Percentiles rank a stretch among this genome's conserved stretches.
phyloP scores from a whole-genome alignment of 1,284 basidiomycete genomes.

The Moesziomyces aphidis region DNA sequence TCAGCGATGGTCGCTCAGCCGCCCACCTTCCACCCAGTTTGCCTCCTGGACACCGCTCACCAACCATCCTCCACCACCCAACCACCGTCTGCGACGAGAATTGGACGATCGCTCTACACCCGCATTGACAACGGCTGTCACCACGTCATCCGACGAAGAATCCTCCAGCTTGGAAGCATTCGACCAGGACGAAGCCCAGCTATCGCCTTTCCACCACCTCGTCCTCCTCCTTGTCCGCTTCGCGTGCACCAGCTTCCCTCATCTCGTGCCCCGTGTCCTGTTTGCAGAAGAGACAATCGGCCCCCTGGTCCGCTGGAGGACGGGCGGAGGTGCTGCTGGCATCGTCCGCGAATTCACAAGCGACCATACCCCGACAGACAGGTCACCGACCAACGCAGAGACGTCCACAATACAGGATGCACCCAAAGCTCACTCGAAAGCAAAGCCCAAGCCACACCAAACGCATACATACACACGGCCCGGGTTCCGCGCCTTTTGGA shows the following conservation, averaged over 20 bases:
- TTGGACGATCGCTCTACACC: not conserved
- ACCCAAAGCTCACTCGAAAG: constrained; percentile 1
- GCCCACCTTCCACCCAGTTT: constrained; percentile 20
- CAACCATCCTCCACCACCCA: not conserved
- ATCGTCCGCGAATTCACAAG: constrained; percentile 53
- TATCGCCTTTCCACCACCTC: constrained; percentile 63
- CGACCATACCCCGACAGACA: constrained; percentile 4
- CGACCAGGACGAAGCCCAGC: constrained; percentile 30
- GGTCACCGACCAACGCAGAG: not conserved
- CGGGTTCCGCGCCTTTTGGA: constrained; percentile 62
- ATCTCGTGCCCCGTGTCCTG: constrained; percentile 61
- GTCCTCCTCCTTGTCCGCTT: constrained; percentile 59
- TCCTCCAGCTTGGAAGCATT: constrained; percentile 9
- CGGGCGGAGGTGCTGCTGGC: constrained; percentile 57
- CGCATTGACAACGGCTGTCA: not conserved
- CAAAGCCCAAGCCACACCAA: constrained; percentile 1
- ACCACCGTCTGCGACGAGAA: not conserved
- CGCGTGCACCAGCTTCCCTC: constrained; percentile 62
- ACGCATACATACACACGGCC: constrained; percentile 14
- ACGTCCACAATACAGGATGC: constrained; percentile 3
- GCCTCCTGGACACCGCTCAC: constrained; percentile 11
- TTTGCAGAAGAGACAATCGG: constrained; percentile 65
- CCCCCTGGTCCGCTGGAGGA: constrained; percentile 64
- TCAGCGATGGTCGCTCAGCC: constrained; percentile 48
- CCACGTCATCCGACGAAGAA: constrained; percentile 26